Percentiles rank a stretch among this genome's conserved stretches.
phyloP scores from a whole-genome alignment of 2,329 filamentous ascomycete species.

The Fusarium odoratissimum region DNA sequence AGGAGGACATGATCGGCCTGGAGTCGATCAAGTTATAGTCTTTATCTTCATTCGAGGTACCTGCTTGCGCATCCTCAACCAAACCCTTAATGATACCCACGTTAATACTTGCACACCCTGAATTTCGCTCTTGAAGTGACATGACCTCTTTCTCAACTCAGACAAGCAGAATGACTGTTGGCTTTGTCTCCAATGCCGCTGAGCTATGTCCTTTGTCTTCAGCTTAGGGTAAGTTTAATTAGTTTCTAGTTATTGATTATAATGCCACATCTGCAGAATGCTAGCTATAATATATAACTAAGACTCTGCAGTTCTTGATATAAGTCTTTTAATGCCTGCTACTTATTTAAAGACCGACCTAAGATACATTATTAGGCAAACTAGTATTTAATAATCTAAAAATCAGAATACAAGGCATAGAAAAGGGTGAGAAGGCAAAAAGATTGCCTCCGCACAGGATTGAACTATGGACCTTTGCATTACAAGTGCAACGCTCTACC shows the following conservation, averaged over 20 bases:
- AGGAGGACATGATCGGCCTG: slow-evolving; percentile 40
- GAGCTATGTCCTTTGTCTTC: neutral
- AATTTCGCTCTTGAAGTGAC: no score
- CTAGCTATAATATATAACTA: no score
- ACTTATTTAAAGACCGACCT: neutral
- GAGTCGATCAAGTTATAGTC: slow-evolving; percentile 12
- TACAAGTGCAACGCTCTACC: slow-evolving; percentile 42
- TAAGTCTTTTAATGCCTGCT: neutral
- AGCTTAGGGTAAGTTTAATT: no score
- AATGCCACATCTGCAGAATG: no score
- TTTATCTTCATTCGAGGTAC: slow-evolving; percentile 34
- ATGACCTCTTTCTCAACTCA: neutral
- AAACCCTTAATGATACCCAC: slow-evolving; percentile 40
- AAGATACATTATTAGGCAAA: neutral
- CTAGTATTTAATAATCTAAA: no score
- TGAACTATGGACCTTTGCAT: slow-evolving; percentile 42
- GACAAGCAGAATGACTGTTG: neutral
- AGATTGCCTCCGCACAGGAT: slow-evolving; percentile 37
- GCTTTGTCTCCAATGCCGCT: neutral
- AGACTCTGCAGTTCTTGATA: neutral
- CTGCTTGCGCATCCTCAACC: slow-evolving; percentile 30
- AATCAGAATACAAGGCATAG: neutral
- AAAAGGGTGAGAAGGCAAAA: neutral
- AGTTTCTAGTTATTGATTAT: neutral
- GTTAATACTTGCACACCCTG: slow-evolving; percentile 26